Percentiles rank a stretch among this genome's conserved stretches.
Conservation (phyloP, 2,329 filamentous ascomycete genomes). For the Verticillium nubilum region DNA sequence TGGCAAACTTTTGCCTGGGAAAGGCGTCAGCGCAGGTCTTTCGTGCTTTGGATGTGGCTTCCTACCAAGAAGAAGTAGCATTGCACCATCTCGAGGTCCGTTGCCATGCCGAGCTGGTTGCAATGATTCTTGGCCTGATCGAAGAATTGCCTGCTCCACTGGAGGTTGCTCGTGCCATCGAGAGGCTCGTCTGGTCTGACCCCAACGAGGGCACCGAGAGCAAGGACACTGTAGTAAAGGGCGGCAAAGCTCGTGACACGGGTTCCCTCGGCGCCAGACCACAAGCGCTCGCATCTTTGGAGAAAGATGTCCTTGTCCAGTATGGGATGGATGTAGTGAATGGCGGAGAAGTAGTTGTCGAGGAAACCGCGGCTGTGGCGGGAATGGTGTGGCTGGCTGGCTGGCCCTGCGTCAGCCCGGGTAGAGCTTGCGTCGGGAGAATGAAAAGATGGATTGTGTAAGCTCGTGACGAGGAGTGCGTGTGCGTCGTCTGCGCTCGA, state of each 20-base stretch:
- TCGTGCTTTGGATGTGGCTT: slow-evolving; percentile 14
- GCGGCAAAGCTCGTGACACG: slow-evolving; percentile 35
- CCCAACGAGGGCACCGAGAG: slow-evolving; percentile 38
- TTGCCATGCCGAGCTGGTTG: slow-evolving; percentile 33
- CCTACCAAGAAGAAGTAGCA: slow-evolving; percentile 35
- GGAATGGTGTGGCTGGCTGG: slow-evolving; percentile 23
- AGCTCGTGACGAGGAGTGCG: slow-evolving; percentile 28
- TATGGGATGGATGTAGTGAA: slow-evolving; percentile 41
- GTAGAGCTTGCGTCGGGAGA: slow-evolving; percentile 12
- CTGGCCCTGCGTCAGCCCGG: background rate
- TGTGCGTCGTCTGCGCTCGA: slow-evolving; percentile 21
- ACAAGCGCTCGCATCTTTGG: slow-evolving; percentile 33
- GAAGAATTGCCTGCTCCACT: slow-evolving; percentile 41
- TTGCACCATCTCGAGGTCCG: slow-evolving; percentile 41
- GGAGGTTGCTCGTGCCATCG: slow-evolving; percentile 34
- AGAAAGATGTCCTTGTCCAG: slow-evolving; percentile 39
- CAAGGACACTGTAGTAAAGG: slow-evolving; percentile 39
- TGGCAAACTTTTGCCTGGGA: slow-evolving; percentile 37
- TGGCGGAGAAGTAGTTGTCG: slow-evolving; percentile 40
- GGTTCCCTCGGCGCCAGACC: slow-evolving; percentile 21
- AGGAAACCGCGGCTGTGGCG: slow-evolving; percentile 38
- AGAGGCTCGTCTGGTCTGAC: slow-evolving; percentile 35
- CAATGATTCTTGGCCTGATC: slow-evolving; percentile 31
- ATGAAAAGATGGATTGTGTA: slow-evolving; percentile 40
- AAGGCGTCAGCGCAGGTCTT: background rate